Evolutionary conservation across 441 rosid species (phyloP), one percentile per base, ranked within the genome.

Genomic region (Jatropha multifida): DNA sequence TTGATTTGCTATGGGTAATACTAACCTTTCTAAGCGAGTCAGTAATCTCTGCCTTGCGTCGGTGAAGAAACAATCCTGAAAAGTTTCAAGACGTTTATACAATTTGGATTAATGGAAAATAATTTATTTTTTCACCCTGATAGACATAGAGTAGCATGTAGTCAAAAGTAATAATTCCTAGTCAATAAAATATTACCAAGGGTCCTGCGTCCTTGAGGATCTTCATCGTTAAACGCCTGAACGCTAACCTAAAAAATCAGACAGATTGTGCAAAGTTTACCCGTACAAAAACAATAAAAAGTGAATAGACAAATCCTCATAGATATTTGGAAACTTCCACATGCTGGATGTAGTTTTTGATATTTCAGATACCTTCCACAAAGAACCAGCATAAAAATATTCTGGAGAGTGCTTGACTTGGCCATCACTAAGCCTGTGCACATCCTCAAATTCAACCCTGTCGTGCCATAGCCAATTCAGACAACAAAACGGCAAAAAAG

Each of bases 391-490:
- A 83, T 90, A 95, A 76, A 95, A 95, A 78, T 86, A 85, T 80
- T 95, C 98, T 44, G 89, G 88, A 69, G 98, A 95, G 84, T 93
- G 96, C 94, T 92, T 92, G 67, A 95, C 99, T 85, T 95, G 99
- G 79, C 97, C 96, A 75, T 95, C 95, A 80, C 80, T 82, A 67
- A 95, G 97, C 85, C 97, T 85, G 79, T 84, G 95, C 69, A 90
- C 97, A 84, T 92, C 98, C 80, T 84, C 88, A 86, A 95, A 95
- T 81, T 92, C 95, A 85, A 90, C 89, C 79, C 99, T 93, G 84
- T 74, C 74, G 42, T 65, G 77, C 41, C 70, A 69, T 68, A 78
- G 41, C 81, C 62, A 69, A 71, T 74, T 83, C 75, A 79, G 63
- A 73, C 49, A 65, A 59, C 18, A 80, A 70, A 69, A 78, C 81